Conservation (phyloP, 2,329 filamentous ascomycete genomes). For the Epichloe sibirici region DNA sequence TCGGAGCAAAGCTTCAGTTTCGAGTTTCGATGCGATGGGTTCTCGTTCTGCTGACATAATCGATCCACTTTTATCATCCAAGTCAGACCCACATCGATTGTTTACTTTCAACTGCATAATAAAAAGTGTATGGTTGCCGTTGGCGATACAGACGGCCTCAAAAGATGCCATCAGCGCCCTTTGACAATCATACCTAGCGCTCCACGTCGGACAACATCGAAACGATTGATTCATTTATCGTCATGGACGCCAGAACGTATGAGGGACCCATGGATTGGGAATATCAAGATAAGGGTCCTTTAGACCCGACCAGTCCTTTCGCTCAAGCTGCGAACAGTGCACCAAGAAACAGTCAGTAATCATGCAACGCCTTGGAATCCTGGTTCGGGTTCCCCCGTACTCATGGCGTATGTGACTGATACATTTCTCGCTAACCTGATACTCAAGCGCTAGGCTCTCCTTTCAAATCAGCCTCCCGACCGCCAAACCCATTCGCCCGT, state of each 20-base stretch:
- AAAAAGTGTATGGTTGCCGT: slow-evolving; percentile 14
- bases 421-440: slow-evolving; percentile 11
- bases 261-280: slow-evolving; percentile 58
- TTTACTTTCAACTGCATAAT: slow-evolving; percentile 19
- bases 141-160: slow-evolving; percentile 9
- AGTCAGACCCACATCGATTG: slow-evolving; percentile 13
- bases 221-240: neutral
- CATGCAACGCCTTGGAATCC: neutral
- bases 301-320: slow-evolving; percentile 51
- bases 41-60: slow-evolving; percentile 19
- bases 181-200: neutral
- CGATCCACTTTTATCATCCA: slow-evolving; percentile 1
- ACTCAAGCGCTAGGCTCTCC: slow-evolving; percentile 26
- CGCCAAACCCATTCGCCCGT: slow-evolving; percentile 23
- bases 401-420: neutral
- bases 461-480: slow-evolving; percentile 20
- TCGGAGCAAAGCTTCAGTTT: neutral
- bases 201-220: neutral
- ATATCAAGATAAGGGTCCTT: slow-evolving; percentile 43
- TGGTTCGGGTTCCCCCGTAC: neutral
- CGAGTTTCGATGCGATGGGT: neutral
- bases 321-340: slow-evolving; percentile 35
- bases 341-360: slow-evolving; percentile 29
- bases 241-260: slow-evolving; percentile 42
- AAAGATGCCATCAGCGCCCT: neutral